Conservation (phyloP, 2,329 filamentous ascomycete genomes). For the Penicillium italicum region DNA sequence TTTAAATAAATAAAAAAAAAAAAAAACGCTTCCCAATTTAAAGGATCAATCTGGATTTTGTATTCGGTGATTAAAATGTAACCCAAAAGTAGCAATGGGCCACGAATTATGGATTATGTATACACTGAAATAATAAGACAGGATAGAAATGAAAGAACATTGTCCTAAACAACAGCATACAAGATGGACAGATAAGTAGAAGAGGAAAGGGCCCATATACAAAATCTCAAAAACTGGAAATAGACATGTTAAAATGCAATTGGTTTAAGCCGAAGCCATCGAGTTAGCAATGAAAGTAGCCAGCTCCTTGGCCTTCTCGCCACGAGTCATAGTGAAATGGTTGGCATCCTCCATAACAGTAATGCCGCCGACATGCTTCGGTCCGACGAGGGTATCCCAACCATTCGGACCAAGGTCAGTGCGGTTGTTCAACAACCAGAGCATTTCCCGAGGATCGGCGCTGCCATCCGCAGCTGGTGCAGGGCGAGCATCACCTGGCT, state of each 20-base stretch:
- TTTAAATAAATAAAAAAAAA: neutral
- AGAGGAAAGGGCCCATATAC: neutral
- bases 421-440: constrained; percentile 48
- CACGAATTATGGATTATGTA: constrained; percentile 7
- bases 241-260: constrained; percentile 3
- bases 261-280: constrained; percentile 19
- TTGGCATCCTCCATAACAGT: constrained; percentile 34
- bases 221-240: neutral
- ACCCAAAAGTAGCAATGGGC: neutral
- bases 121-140: constrained; percentile 2
- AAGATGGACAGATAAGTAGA: neutral
- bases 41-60: neutral
- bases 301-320: constrained; percentile 31
- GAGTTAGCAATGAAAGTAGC: constrained; percentile 29
- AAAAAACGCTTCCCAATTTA: neutral
- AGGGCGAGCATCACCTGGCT: constrained; percentile 40
- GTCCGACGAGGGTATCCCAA: constrained; percentile 46
- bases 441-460: constrained; percentile 48
- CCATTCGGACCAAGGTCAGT: constrained; percentile 48
- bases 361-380: constrained; percentile 35
- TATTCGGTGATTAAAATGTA: constrained; percentile 1
- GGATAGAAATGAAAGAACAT: neutral
- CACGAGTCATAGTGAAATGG: constrained; percentile 35
- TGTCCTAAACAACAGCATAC: neutral
- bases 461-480: constrained; percentile 38